Conservation (phyloP, 495 filamentous ascomycete genomes). For the Melanomma pulvis-pyrius region DNA sequence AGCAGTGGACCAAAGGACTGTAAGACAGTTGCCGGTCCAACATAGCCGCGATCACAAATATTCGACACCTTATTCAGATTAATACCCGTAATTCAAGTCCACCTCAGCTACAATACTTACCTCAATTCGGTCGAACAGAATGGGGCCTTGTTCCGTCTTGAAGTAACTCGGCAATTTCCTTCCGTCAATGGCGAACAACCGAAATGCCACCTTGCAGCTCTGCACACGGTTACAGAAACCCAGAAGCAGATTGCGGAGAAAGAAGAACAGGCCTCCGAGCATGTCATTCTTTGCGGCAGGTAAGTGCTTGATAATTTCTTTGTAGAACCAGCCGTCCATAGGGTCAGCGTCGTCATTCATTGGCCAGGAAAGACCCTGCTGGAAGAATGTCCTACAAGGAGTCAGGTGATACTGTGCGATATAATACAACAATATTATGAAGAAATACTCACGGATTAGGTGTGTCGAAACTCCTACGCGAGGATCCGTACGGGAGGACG, state of each 20-base stretch:
- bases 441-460: constrained; percentile 42
- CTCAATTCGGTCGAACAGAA: constrained; percentile 39
- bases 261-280: constrained; percentile 39
- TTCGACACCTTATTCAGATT: constrained; percentile 36
- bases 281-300: constrained; percentile 37
- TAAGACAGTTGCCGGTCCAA: constrained; percentile 26
- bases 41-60: constrained; percentile 35
- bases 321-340: constrained; percentile 35
- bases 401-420: constrained; percentile 12
- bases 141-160: too few species aligned
- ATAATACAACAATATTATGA: too few species aligned
- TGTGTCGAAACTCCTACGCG: constrained; percentile 25
- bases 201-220: constrained; percentile 14
- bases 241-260: constrained; percentile 28
- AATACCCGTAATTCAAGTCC: neutral
- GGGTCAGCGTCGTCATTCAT: constrained; percentile 41
- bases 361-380: constrained; percentile 28
- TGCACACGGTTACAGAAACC: constrained; percentile 30
- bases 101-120: constrained; percentile 14
- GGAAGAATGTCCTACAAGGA: constrained; percentile 36
- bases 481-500: constrained; percentile 38
- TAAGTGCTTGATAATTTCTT: constrained; percentile 23
- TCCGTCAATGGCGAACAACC: constrained; percentile 36
- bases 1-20: constrained; percentile 34
- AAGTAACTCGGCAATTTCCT: constrained; percentile 8